A percentile compares a stretch with the other conserved stretches of the same genome.
Conservation (phyloP, 1,139 yeast genomes). For the Candida glucosophila region DNA sequence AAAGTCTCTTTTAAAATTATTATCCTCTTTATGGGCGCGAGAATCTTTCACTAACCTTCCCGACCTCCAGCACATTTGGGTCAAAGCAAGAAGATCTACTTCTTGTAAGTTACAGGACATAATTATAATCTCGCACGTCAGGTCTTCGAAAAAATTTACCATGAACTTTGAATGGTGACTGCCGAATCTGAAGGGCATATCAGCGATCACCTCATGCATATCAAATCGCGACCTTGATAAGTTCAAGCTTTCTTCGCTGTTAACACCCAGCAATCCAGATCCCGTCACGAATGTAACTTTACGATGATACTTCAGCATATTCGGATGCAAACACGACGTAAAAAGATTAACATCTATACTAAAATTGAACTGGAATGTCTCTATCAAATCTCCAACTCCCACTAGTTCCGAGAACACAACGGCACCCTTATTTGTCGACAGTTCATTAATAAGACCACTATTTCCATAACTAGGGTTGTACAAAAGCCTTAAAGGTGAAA, state of each 20-base stretch:
- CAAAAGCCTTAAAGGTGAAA: constrained; percentile 18
- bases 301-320: constrained; percentile 10
- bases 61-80: constrained; percentile 61
- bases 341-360: constrained; percentile 34
- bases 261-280: constrained; percentile 9
- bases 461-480: constrained; percentile 17
- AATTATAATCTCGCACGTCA: constrained; percentile 40
- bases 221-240: constrained; percentile 14
- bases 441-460: constrained; percentile 4
- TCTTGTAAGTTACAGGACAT: constrained; percentile 53
- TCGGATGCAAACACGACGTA: constrained; percentile 22
- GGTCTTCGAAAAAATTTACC: constrained; percentile 42
- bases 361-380: constrained; percentile 45
- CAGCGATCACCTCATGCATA: constrained; percentile 22
- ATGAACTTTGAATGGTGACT: constrained; percentile 66
- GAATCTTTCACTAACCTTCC: constrained; percentile 26
- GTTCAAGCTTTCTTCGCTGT: constrained; percentile 7
- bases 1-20: constrained; percentile 29
- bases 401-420: constrained; percentile 17
- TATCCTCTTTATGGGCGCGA: constrained; percentile 4
- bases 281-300: constrained; percentile 28
- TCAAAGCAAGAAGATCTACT: constrained; percentile 46
- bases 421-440: constrained; percentile 16
- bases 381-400: constrained; percentile 21
- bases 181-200: constrained; percentile 27